These are phyloP conservation scores for Nakazawaea molendinolei DNA, from an alignment of 805 yeast species.

Conservation along the genomic window DNA sequence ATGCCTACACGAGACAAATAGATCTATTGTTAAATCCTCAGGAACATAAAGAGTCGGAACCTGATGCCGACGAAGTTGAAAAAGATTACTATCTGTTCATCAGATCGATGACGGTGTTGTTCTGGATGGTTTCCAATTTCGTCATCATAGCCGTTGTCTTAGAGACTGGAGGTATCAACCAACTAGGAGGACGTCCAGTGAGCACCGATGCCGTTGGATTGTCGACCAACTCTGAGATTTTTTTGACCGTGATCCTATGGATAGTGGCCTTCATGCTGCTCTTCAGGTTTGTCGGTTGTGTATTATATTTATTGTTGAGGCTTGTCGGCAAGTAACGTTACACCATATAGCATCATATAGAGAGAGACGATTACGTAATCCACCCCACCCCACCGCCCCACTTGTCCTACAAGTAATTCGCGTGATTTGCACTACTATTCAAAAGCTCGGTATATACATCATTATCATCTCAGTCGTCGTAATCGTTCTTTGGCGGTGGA, in stretches of 20 bases:
- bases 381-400: no score
- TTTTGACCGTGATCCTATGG: constrained; percentile 85
- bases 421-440: no score
- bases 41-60: constrained; percentile 14
- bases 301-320: constrained; percentile 31
- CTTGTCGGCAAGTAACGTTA: constrained; percentile 6
- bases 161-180: constrained; percentile 72
- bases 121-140: constrained; percentile 87
- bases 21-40: constrained; percentile 41
- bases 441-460: no score
- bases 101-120: constrained; percentile 79
- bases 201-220: constrained; percentile 17
- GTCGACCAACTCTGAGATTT: constrained; percentile 47
- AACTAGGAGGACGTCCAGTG: constrained; percentile 30
- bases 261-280: constrained; percentile 86
- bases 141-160: constrained; percentile 76
- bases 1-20: constrained; percentile 59
- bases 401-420: no score
- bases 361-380: no score
- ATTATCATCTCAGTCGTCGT: constrained; percentile 54
- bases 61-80: constrained; percentile 40
- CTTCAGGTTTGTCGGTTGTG: constrained; percentile 73
- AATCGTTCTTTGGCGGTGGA: constrained; percentile 83
- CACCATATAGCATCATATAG: background rate
- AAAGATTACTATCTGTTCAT: constrained; percentile 86